Base-by-base conservation (phyloP, 768 basidiomycete species). In the Sporobolomyces roseus region DNA sequence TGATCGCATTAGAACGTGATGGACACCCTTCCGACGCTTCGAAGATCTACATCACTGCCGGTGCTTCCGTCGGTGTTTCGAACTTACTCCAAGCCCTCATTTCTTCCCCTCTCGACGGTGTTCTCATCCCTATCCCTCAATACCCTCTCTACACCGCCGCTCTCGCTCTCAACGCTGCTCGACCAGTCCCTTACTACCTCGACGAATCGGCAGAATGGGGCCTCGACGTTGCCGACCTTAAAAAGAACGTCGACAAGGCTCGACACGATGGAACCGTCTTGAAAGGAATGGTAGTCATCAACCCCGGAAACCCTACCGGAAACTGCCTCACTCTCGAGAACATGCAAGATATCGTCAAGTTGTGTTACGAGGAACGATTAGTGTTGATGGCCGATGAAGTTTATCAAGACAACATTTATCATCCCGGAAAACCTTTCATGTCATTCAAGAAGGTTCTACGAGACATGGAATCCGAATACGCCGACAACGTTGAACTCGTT, bases 231-330 rank as follows among this genome's bases (percentile, higher is more conserved):
- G 77, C 80, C 14, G 84, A 86, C 58, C 85, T 98, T 74, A 82
- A 85, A 69, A 79, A 80, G 1, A 85, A 89, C 7, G 81, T 98
- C 68, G 80, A 83, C 19, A 83, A 86, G 41, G 89, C 89, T 1
- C 80, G 82, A 33, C 79, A 81, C 65, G 83, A 86, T 23, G 87
- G 87, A 71, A 81, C 84, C 33, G 79, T 80, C 8, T 83, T 91
- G 56, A 91, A 88, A 75, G 92, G 88, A 8, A 84, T 99, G 65
- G 94, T 98, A 70, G 85, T 99, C 75, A 98, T 99, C 83, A 99
- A 99, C 81, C 94, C 94, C 0, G 94, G 94, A 29, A 99, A 98
- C 81, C 94, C 96, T 27, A 98, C 96, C 0, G 96, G 94, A 48
- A 85, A 88, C 6, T 83, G 94, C 58, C 84, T 99, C 16, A 84